Base-by-base conservation (phyloP, 345 rosid species). In the Brassica rapa region DNA sequence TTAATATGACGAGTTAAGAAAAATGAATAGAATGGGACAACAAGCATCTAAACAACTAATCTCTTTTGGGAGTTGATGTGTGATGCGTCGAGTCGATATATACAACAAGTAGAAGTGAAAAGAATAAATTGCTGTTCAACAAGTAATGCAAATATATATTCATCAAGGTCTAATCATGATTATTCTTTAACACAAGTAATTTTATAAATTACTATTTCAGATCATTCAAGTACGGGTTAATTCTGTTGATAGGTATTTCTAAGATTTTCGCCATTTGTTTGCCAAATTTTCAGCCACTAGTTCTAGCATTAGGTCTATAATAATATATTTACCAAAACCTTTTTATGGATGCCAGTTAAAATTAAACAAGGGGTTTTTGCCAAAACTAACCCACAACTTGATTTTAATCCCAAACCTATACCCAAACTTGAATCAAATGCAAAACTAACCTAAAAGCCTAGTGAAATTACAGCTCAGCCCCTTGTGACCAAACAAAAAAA, bases 61-160 rank as follows among this genome's bases (percentile, higher is more conserved):
- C 23, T 75, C 15, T 25, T n/a, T n/a, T n/a, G n/a, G n/a, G n/a
- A n/a, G n/a, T n/a, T 63, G 76, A 55, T 41, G 66, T 25, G 30
- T 68, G 56, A 27, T 55, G 60, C 46, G 21, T 62, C 24, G 46
- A 77, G 49, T 62, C 39, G 1, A 64, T 65, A 29, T 57, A 39
- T 29, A 60, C 66, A 75, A 27, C 66, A 10, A n/a, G 59, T 57
- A 24, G 66, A 25, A 39, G 59, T 25, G 33, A 4, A 25, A 10
- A 74, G 0, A 32, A 6, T 32, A 51, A 15, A 30, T 1, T 6
- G 5, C 39, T 53, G 21, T 25, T 57, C 71, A 37, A 10, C 75
- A 70, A 62, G 64, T 62, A 62, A 62, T 62, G 70, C 64, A 35
- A 69, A 39, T 69, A 70, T 76, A 68, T 77, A 62, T 70, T 70